Evolutionary conservation across 768 basidiomycete species (phyloP), one percentile per base, ranked within the genome.

Genomic region (Amanita rubescens): DNA sequence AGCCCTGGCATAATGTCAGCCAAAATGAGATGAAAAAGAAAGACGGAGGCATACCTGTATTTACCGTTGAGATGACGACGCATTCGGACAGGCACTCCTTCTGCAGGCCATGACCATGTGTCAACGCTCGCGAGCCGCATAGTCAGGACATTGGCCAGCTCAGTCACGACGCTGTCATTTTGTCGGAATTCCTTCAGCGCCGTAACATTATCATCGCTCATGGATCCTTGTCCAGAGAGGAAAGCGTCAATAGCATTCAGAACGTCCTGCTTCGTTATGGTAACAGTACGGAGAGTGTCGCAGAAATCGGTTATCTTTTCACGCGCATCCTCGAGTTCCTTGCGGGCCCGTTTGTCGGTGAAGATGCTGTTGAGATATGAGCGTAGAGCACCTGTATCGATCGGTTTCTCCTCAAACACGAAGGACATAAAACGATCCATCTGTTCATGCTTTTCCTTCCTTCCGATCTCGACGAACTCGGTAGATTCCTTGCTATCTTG

Each of bases 1-100:
- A 17, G 73, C 74, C 19, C 75, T 71, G 43, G 15, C 49, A 35
- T 17, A 27, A 19, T 22, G 48, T 22, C n/a, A 50, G 4, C 17
- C 27, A 37, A 5, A 9, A 17, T 41, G 11, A 19, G 44, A 10
- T 48, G 22, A 8, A 20, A n/a, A 24, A 19, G 20, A 19, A 9
- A 3, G 19, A 54, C 7, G 24, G 41, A 8, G 3, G 30, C 56
- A 51, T n/a, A 68, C 70, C 71, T 64, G 54, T 76, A 77, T 63
- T 76, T 77, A 2, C 77, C 77, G 55, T 74, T 75, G 30, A 78
- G 62, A 64, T 73, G 71, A 5, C 76, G 66, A 12, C 76, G 68
- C 67, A 76, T 74, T 48, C 77, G 75, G 5, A 77, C 64, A 22
- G 57, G 47, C n/a, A 73, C 63, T 1, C 76, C 76, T 24, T 71